Evolutionary conservation across 768 basidiomycete genomes (phyloP), one percentile per base, ranked within the genome.

Genomic region (Collybia mongolica): DNA sequence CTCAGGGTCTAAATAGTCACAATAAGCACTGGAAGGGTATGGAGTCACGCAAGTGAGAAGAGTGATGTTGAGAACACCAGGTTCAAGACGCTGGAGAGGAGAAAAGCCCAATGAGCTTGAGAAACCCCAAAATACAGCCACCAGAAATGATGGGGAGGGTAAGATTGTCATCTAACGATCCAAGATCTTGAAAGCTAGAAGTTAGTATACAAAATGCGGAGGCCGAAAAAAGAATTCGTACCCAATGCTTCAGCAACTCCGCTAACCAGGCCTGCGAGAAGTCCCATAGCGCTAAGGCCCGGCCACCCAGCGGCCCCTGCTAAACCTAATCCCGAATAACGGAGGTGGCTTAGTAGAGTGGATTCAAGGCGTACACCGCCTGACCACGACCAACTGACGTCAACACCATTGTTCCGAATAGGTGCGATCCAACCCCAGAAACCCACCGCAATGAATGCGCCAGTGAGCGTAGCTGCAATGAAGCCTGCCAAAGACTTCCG

Each of bases 221-320:
- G 20, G 39, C 36, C 45, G 40, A 14, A 46, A 42, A 38, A 32
- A 48, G 52, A 48, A 44, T 5, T 75, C 84, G 53, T 61, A 93
- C 93, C 93, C 14, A 96, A 69, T 0, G 93, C 93, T 66, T 96
- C 94, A n/a, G 89, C 85, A 19, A 93, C 73, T 15, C 89, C 93
- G 18, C 89, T 85, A 11, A 93, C 84, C 26, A 93, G 52, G 1
- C 93, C 94, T 11, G 89, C 77, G 2, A 86, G 75, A 6, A 82
- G 55, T 12, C 83, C 81, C 22, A 90, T 70, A 14, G 74, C 68
- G 39, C 73, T 64, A 42, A 91, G 64, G 0, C 87, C 86, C 0
- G 71, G 12, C 70, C 75, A 54, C 55, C 86, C 67, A 39, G 74
- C 60, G 36, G 67, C 57, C 17, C 63, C 62, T 15, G 37, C 54